Conservation (phyloP, 495 filamentous ascomycete genomes). For the Penicillium crystallinum region DNA sequence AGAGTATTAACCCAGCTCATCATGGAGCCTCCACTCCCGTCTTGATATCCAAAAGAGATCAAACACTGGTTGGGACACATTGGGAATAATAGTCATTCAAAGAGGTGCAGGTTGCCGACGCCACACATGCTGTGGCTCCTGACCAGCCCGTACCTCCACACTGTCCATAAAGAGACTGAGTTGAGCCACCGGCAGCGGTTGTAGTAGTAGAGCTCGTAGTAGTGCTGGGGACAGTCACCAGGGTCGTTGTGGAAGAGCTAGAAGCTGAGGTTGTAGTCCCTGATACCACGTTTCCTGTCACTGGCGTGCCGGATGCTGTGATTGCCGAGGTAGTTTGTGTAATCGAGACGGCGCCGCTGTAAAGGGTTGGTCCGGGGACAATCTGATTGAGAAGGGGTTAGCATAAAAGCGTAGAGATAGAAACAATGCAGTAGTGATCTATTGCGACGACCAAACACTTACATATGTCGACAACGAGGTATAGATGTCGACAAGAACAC, state of each 20-base stretch:
- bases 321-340: constrained; percentile 19
- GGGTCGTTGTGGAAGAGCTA: neutral
- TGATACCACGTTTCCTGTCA: constrained; percentile 4
- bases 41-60: neutral
- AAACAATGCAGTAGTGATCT: too few species aligned
- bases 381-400: constrained; percentile 1
- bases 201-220: constrained; percentile 2
- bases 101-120: constrained; percentile 38
- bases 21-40: neutral
- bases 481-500: constrained; percentile 61
- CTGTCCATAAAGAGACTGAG: constrained; percentile 37
- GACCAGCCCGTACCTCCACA: constrained; percentile 47
- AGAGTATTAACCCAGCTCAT: neutral
- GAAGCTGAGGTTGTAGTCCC: constrained; percentile 4
- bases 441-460: neutral
- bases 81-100: constrained; percentile 48
- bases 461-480: constrained; percentile 38
- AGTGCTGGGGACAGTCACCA: neutral
- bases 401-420: neutral
- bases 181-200: constrained; percentile 9
- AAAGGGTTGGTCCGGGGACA: constrained; percentile 46
- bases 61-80: constrained; percentile 32
- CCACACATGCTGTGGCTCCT: constrained; percentile 41
- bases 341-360: constrained; percentile 25
- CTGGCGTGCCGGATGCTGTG: constrained; percentile 21